A percentile compares a stretch with the other conserved stretches of the same genome.
These are phyloP conservation scores for Hortaea werneckii DNA, from an alignment of 2,329 filamentous ascomycete species.

Conservation along the genomic window DNA sequence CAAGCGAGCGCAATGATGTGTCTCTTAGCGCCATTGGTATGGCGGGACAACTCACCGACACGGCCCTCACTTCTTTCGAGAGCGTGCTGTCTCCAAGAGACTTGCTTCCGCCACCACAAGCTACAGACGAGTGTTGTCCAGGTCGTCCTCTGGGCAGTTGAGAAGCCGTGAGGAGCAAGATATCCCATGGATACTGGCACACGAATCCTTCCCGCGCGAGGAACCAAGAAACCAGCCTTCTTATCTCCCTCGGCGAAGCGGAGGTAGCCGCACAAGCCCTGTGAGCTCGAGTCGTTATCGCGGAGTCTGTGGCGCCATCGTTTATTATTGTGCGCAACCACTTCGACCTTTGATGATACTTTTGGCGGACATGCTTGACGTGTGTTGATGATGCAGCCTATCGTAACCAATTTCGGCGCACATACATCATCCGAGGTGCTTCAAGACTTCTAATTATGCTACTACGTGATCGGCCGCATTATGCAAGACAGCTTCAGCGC, in stretches of 20 bases:
- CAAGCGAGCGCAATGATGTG: not conserved
- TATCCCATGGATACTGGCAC: not conserved
- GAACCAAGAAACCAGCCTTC: not conserved
- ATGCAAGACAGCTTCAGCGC: not conserved
- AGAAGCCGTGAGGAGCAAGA: not conserved
- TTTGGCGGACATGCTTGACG: not conserved
- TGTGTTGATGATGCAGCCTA: not conserved
- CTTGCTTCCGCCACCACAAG: not conserved
- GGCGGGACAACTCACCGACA: not conserved
- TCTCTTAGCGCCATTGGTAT: not conserved
- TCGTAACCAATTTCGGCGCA: not conserved
- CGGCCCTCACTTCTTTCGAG: not conserved
- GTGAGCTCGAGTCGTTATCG: not conserved
- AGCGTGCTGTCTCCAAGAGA: not conserved
- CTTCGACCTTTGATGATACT: not conserved
- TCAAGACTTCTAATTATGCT: not conserved
- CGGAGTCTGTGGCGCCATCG: not conserved
- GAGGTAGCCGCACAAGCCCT: not conserved
- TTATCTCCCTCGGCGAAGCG: not conserved
- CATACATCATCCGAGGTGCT: not conserved
- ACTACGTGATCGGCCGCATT: not conserved
- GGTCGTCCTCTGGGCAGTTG: not conserved
- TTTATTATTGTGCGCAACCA: not conserved
- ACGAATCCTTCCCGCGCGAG: no score
- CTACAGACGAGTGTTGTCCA: not conserved